Evolutionary conservation across 306 rosid species (phyloP), one percentile per base, ranked within the genome.

Genomic region (Trichosanthes cucumerina): DNA sequence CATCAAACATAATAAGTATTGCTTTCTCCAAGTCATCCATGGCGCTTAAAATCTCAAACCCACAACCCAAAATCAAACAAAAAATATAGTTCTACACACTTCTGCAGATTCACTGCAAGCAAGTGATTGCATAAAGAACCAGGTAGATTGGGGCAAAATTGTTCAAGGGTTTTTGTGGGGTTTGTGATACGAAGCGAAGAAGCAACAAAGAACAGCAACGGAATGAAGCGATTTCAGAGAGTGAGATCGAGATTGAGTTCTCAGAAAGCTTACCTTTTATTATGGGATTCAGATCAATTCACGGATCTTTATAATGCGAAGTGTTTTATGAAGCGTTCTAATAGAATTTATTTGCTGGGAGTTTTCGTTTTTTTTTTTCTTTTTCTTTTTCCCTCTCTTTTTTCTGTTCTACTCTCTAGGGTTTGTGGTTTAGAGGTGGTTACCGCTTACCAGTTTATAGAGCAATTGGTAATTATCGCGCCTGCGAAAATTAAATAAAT

Each of bases 1-100:
- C 97, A 79, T 95, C 99, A 83, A 92, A 95, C 80, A 87, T 79
- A 50, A 95, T 91, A 21, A 95, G 88, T 83, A 95, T 84, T 7
- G 92, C 99, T 69, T 88, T 91, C 33, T 95, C 99, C 9, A 95
- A 88, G 87, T 92, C 99, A 83, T 87, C 99, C 99, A 95, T 95
- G 39, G 76, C 63, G 73, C 65, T 33, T 14, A 71, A 68, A 71
- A 24, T 9, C 77, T 5, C 39, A 71, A 69, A 71, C 38, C 57
- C 77, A 28, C 53, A 46, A 44, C 57, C 57, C 77, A 71, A 46
- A 46, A 71, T 44, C 56, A 71, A 71, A 14, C 56, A 46, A 4
- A 44, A 43, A 8, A 46, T 5, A 71, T 46, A 43, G 0, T n/a
- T 71, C 49, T 12, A 71, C 13, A 84, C 38, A 5, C 14, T 74